Evolutionary conservation across 805 yeast genomes (phyloP).

Genomic region (Metschnikowia lochheadii): DNA sequence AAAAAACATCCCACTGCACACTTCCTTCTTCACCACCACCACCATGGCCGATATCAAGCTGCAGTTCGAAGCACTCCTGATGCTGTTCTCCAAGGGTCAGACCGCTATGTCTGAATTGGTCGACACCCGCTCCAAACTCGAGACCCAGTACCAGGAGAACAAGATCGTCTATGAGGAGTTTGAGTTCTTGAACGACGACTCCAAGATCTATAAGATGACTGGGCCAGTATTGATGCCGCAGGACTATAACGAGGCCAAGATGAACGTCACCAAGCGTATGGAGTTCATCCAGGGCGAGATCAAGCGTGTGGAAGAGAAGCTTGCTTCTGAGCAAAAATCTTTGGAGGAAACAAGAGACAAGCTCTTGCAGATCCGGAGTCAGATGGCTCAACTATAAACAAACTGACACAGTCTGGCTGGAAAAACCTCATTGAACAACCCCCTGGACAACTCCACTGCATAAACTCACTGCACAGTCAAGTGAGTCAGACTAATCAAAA

Average conservation of each 20-base stretch:
- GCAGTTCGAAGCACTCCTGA: constrained; percentile 42
- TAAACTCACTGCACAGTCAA: not conserved
- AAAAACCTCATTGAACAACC: too few species aligned
- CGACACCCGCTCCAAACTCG: constrained; percentile 77
- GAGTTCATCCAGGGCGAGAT: constrained; percentile 84
- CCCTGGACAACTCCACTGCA: too few species aligned
- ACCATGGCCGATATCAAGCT: constrained; percentile 28
- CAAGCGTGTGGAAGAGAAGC: constrained; percentile 63
- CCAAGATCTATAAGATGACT: constrained; percentile 81
- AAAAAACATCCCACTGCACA: not conserved
- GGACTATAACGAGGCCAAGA: constrained; percentile 73
- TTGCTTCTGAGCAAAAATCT: constrained; percentile 42
- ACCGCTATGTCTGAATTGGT: constrained; percentile 50
- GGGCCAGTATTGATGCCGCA: constrained; percentile 94
- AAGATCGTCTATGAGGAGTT: constrained; percentile 85
- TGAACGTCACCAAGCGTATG: constrained; percentile 82
- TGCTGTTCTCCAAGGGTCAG: constrained; percentile 45
- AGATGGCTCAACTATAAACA: constrained; percentile 12
- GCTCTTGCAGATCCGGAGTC: constrained; percentile 44
- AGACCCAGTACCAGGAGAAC: constrained; percentile 92
- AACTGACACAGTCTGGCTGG: too few species aligned
- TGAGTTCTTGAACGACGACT: constrained; percentile 53
- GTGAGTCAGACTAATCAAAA: too few species aligned
- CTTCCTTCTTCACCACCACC: not conserved
- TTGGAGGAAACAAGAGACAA: constrained; percentile 59